Percentiles rank a stretch among this genome's conserved stretches.
Conservation (phyloP, 2,329 filamentous ascomycete genomes). For the Gaeumannomyces sp. region DNA sequence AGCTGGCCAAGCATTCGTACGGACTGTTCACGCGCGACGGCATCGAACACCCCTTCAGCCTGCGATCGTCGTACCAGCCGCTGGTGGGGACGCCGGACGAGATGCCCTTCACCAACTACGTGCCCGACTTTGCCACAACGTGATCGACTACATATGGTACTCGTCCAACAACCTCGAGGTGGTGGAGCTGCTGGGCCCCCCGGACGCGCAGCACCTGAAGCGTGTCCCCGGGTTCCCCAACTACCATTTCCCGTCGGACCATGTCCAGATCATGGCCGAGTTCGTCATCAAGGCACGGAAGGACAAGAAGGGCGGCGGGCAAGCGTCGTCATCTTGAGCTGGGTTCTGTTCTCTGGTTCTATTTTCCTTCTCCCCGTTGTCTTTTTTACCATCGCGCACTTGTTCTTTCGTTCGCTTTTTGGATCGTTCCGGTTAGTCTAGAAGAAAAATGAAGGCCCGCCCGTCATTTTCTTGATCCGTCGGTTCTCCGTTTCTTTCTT, state of each 20-base stretch:
- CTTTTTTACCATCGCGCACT: constrained; percentile 1
- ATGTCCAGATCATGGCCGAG: constrained; percentile 82
- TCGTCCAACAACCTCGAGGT: constrained; percentile 85
- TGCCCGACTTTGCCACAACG: constrained; percentile 83
- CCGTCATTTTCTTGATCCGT: not conserved
- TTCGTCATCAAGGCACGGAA: constrained; percentile 85
- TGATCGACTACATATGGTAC: constrained; percentile 98
- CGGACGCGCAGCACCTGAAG: constrained; percentile 78
- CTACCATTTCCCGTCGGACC: constrained; percentile 90
- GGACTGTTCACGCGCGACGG: constrained; percentile 89
- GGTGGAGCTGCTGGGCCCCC: constrained; percentile 75
- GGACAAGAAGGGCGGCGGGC: constrained; percentile 55
- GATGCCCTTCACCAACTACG: constrained; percentile 93
- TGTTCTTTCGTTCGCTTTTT: constrained; percentile 5
- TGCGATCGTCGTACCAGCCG: constrained; percentile 82
- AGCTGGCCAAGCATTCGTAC: constrained; percentile 76
- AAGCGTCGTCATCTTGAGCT: constrained; percentile 3
- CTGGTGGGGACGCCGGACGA: constrained; percentile 79
- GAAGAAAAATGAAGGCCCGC: not conserved
- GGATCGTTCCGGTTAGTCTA: constrained; percentile 2
- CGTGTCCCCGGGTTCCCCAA: constrained; percentile 87
- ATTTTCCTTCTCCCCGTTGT: constrained; percentile 5
- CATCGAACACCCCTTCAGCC: constrained; percentile 88
- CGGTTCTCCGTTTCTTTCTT: not conserved
- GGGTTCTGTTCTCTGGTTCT: not conserved